phyloP scores from a whole-genome alignment of 805 yeast species.

The Zygosaccharomyces bailii region DNA sequence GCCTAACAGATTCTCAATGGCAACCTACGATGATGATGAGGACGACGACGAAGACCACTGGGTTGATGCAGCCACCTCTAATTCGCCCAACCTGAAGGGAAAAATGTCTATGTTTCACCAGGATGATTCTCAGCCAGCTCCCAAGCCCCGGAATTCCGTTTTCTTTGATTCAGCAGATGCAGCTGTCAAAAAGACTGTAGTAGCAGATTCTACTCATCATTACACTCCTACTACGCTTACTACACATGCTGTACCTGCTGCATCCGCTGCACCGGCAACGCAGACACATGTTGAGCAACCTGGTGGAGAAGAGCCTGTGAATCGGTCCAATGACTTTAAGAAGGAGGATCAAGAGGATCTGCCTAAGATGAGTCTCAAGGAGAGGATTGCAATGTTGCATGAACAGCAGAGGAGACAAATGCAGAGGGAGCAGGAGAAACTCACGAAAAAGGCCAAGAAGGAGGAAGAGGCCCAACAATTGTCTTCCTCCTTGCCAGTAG shows the following conservation, averaged over 20 bases:
- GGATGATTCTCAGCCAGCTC: constrained; percentile 40
- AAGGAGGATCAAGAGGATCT: constrained; percentile 56
- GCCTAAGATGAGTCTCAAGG: constrained; percentile 80
- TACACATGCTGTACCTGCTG: constrained; percentile 20
- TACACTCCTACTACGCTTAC: constrained; percentile 46
- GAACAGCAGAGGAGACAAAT: constrained; percentile 78
- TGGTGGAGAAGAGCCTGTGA: constrained; percentile 20
- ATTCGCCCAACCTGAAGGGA: constrained; percentile 37
- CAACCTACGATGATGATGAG: constrained; percentile 1
- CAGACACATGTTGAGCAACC: constrained; percentile 7
- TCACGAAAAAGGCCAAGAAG: constrained; percentile 49
- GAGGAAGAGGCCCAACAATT: background rate
- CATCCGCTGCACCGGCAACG: constrained; percentile 8
- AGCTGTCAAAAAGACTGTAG: constrained; percentile 54
- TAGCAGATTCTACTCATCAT: constrained; percentile 54
- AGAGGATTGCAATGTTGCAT: constrained; percentile 80
- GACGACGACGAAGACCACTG: constrained; percentile 13
- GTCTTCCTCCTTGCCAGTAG: background rate
- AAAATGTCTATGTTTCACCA: constrained; percentile 50
- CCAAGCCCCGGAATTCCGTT: constrained; percentile 49
- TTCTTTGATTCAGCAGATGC: constrained; percentile 13
- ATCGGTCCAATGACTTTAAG: constrained; percentile 32
- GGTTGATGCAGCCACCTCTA: constrained; percentile 22
- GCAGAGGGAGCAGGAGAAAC: constrained; percentile 61
- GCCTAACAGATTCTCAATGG: background rate